A percentile compares a stretch with the other conserved stretches of the same genome.
phyloP scores from a whole-genome alignment of 2,329 filamentous ascomycete genomes.

The Trichoderma afroharzianum region DNA sequence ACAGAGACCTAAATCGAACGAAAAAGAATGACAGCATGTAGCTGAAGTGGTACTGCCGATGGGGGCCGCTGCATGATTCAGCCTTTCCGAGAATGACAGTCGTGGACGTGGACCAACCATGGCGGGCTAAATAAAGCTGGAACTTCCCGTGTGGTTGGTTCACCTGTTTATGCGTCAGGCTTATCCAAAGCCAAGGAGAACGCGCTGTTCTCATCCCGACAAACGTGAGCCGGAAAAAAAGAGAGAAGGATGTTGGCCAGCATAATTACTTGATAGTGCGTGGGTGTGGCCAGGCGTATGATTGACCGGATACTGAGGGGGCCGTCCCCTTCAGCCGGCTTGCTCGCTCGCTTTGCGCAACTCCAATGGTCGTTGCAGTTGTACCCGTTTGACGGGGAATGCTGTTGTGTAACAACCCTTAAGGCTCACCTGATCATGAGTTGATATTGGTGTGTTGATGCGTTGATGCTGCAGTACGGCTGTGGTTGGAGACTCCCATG shows the following conservation, averaged over 20 bases:
- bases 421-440: neutral
- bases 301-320: neutral
- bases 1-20: no score
- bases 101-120: constrained; percentile 5
- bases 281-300: neutral
- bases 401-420: neutral
- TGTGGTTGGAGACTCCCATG: neutral
- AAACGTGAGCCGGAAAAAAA: neutral
- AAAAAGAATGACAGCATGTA: neutral
- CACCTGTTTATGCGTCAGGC: neutral
- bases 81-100: neutral
- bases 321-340: neutral
- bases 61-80: neutral
- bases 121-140: neutral
- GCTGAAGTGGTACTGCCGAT: neutral
- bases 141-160: neutral
- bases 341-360: neutral
- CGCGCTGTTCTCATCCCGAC: neutral
- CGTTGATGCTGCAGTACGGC: neutral
- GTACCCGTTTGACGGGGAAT: neutral
- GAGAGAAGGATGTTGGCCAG: neutral
- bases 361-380: neutral
- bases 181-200: neutral
- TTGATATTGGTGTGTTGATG: neutral
- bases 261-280: neutral